Percentiles rank a stretch among this genome's conserved stretches.
phyloP scores from a whole-genome alignment of 1,139 yeast species.

The Meyerozyma sp. region DNA sequence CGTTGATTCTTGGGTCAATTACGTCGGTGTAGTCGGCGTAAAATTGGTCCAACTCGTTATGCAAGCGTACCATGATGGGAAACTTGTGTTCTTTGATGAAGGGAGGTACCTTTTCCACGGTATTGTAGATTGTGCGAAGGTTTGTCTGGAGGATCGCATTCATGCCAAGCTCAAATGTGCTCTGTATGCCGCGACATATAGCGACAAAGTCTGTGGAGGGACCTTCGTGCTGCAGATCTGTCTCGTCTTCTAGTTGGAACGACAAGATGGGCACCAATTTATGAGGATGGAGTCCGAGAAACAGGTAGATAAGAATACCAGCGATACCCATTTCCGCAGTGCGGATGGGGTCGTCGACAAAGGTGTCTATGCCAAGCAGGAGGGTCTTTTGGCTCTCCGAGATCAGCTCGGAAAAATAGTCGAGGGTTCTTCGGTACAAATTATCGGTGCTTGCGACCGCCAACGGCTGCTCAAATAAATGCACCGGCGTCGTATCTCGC shows the following conservation, averaged over 20 bases:
- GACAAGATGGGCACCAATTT: conserved; percentile 16
- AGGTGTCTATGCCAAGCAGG: neutral
- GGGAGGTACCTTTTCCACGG: neutral
- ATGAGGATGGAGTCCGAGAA: conserved; percentile 28
- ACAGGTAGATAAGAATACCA: conserved; percentile 20
- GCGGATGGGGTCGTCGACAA: neutral
- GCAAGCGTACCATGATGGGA: conserved; percentile 14
- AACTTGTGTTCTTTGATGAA: conserved; percentile 10
- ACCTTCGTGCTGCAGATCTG: neutral
- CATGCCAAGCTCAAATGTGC: neutral
- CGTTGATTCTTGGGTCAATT: conserved; percentile 6
- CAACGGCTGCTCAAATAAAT: neutral
- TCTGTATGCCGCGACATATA: neutral
- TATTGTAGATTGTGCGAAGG: neutral
- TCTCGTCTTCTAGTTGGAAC: neutral
- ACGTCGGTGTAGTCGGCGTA: neutral
- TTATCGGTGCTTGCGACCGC: neutral
- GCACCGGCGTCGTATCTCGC: neutral
- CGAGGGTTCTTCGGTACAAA: neutral
- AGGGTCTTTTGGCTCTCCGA: neutral
- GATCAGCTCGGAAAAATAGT: neutral
- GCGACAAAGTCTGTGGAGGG: neutral
- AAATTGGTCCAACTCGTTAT: conserved; percentile 6
- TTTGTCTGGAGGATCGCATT: neutral
- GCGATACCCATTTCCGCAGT: conserved; percentile 20